phyloP scores from a whole-genome alignment of 1,139 yeast genomes.

The Candida tetrigidarum region DNA sequence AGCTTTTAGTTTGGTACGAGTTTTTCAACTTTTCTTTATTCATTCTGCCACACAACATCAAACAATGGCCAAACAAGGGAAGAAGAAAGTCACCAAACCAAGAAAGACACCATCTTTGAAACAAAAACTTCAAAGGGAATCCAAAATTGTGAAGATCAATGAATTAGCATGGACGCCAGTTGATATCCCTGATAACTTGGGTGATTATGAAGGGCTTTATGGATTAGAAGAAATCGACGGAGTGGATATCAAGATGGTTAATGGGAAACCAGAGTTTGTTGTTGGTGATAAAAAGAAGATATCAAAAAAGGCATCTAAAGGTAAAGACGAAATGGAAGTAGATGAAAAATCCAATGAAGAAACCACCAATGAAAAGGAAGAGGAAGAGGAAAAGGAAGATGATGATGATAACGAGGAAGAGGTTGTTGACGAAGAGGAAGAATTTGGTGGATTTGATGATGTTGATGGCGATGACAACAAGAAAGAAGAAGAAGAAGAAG shows the following conservation, averaged over 20 bases:
- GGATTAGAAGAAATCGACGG: slow-evolving; percentile 96
- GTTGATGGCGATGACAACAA: too few species aligned
- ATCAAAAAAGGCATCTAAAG: slow-evolving; percentile 19
- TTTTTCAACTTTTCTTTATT: background rate
- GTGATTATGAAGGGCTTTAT: slow-evolving; percentile 86
- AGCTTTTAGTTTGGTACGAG: too few species aligned
- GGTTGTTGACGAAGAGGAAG: too few species aligned
- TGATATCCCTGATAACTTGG: slow-evolving; percentile 80
- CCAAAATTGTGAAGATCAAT: slow-evolving; percentile 52
- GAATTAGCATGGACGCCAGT: slow-evolving; percentile 78
- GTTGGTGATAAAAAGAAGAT: slow-evolving; percentile 32
- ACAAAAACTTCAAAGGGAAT: slow-evolving; percentile 35
- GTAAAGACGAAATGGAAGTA: slow-evolving; percentile 14
- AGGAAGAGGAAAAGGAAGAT: slow-evolving; percentile 18
- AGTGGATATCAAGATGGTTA: slow-evolving; percentile 72
- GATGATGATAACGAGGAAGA: slow-evolving; percentile 33
- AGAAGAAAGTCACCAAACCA: slow-evolving; percentile 16
- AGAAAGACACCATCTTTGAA: slow-evolving; percentile 33
- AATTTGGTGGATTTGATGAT: too few species aligned
- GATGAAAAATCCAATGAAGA: slow-evolving; percentile 15
- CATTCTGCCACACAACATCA: background rate
- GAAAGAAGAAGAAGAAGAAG: slow-evolving; percentile 15
- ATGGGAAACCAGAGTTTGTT: slow-evolving; percentile 67
- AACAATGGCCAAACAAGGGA: slow-evolving; percentile 12
- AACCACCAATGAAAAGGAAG: slow-evolving; percentile 14